Base-by-base conservation (phyloP, 305 asterid genomes). In the Fraxinus angustifolia region DNA sequence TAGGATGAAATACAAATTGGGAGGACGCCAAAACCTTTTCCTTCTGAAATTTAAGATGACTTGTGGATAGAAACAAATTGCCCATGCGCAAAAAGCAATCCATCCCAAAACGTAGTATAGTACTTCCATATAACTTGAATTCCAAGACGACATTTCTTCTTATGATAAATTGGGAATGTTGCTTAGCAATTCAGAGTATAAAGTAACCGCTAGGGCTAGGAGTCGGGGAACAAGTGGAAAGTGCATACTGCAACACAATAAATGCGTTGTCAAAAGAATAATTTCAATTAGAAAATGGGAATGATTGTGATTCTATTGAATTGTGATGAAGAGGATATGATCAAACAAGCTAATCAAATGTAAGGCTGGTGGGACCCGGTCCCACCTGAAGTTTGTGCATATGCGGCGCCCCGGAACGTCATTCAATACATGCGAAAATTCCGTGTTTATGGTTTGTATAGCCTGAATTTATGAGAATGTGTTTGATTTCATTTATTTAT, bases 31-130 rank as follows among this genome's bases (percentile, higher is more conserved):
- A 45, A 35, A 94, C 98, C 98, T 94, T 87, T 91, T 93, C 71
- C 97, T 83, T 2, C 79, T 89, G 83, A 90, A 94, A 87, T 94
- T 94, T 81, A 94, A 75, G 76, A 90, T 77, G 8, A 90, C 90
- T 80, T 94, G 98, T 23, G 97, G 98, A 84, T 94, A 94, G 91
- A 94, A 94, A 84, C 98, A 90, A 88, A 93, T 85, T 56, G 98
- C 91, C 98, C 98, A 94, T 3, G 97, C 86, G 7, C 82, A 60
- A 38, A 94, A 94, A 3, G 98, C 95, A 67, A 91, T 36, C 98
- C 98, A 94, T n/a, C 98, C 98, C 76, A 91, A 76, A 70, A 94
- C 88, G 73, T 83, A 87, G 89, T 91, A 91, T 73, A 94, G 48
- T 8, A 93, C 89, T 87, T 94, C 89, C 45, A 93, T 80, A 0